Percentiles rank a stretch among this genome's conserved stretches.
Evolutionary conservation across 345 rosid genomes (phyloP).

Genomic region (Syzygium aromaticum): DNA sequence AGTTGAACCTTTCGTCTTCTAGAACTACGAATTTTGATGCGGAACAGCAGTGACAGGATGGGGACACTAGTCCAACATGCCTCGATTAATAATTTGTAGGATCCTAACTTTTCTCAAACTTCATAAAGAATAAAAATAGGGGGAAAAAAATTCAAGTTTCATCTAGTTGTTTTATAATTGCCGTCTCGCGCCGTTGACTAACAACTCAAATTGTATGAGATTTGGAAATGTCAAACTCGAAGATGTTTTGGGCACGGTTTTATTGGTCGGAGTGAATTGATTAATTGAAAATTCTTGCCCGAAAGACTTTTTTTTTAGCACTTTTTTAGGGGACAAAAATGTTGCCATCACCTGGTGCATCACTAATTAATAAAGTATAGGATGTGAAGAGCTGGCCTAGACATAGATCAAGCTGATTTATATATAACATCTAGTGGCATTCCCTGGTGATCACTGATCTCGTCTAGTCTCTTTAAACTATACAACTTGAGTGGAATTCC

Average conservation of each 20-base stretch:
- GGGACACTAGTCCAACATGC: not conserved
- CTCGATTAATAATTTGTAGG: not conserved
- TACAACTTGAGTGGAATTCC: not conserved
- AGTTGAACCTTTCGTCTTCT: not conserved
- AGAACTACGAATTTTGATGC: not conserved
- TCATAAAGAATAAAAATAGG: not conserved
- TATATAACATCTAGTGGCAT: not conserved
- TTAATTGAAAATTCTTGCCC: not conserved
- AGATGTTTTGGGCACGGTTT: not conserved
- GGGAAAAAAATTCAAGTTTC: not conserved
- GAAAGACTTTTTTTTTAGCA: not conserved
- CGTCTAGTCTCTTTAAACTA: not conserved
- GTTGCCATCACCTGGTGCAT: not conserved
- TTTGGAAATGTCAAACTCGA: not conserved
- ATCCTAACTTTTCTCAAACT: not conserved
- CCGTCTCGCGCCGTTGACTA: not conserved
- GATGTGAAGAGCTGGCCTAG: not conserved
- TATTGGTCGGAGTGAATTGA: not conserved
- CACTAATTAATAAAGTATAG: not conserved
- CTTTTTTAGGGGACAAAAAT: not conserved
- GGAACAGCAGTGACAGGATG: not conserved
- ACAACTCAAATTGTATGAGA: not conserved
- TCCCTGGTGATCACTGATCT: not conserved
- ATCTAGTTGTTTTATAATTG: not conserved
- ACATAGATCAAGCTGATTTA: not conserved